Conservation (phyloP, 257 asterid genomes). For the Phtheirospermum japonicum region DNA sequence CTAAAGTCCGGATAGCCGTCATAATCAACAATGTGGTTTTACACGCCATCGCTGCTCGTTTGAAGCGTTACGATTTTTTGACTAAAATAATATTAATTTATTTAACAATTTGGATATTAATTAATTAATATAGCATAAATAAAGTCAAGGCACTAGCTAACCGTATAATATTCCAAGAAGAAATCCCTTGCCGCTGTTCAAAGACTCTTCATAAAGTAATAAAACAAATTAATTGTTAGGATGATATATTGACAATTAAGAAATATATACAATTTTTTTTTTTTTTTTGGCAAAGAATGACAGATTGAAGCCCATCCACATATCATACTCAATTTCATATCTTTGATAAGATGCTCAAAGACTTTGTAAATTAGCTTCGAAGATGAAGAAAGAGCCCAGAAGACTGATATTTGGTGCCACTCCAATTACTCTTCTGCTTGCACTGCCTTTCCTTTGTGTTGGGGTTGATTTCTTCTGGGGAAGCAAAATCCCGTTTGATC, state of each 20-base stretch:
- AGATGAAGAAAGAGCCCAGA: conserved; percentile 40
- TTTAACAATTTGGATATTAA: conserved; percentile 2
- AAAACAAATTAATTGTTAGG: conserved; percentile 12
- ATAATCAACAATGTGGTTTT: not conserved
- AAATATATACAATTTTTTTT: no score
- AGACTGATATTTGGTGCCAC: conserved; percentile 32
- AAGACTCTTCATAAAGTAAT: conserved; percentile 9
- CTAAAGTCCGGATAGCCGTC: not conserved
- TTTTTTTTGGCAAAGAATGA: no score
- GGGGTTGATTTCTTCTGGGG: conserved; percentile 40
- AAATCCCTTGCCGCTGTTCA: conserved; percentile 28
- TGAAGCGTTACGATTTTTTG: conserved; percentile 5
- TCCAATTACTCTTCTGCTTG: conserved; percentile 35
- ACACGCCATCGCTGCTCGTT: conserved; percentile 13
- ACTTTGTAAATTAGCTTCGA: not conserved
- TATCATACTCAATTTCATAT: no score
- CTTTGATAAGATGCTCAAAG: no score
- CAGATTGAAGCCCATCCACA: no score
- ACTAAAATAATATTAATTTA: not conserved
- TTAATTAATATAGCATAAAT: conserved; percentile 25
- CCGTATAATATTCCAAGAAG: no score
- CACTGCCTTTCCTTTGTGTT: no score
- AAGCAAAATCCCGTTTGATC: conserved; percentile 31
- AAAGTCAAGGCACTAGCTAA: no score
- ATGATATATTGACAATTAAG: no score